Conservation (phyloP, 2,329 filamentous ascomycete genomes). For the Magnaporthiopsis incrustans region DNA sequence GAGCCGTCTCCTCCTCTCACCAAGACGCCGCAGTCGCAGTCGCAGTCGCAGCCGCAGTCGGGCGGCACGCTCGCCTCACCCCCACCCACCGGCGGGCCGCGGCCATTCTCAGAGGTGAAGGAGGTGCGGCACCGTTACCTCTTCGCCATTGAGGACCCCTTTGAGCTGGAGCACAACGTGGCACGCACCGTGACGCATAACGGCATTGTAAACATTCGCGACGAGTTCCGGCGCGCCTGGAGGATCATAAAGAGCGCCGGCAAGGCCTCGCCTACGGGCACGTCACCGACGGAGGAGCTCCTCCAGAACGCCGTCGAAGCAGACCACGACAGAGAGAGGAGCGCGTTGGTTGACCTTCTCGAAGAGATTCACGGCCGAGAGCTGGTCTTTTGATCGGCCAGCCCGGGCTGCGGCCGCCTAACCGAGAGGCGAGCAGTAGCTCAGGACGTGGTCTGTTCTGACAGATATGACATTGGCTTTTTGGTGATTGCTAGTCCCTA, state of each 20-base stretch:
- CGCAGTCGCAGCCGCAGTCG: background rate
- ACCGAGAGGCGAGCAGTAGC: background rate
- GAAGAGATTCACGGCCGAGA: constrained; percentile 30
- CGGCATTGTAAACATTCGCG: constrained; percentile 72
- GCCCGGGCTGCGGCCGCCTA: background rate
- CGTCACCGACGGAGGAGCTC: constrained; percentile 36
- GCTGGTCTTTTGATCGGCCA: background rate
- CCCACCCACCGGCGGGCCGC: constrained; percentile 10
- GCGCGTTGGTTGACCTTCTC: constrained; percentile 28
- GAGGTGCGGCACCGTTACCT: constrained; percentile 75
- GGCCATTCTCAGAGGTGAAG: constrained; percentile 37
- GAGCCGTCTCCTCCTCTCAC: background rate
- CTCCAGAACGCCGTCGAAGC: constrained; percentile 39
- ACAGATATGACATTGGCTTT: background rate
- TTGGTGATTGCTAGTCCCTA: background rate
- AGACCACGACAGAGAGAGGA: constrained; percentile 24
- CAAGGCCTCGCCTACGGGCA: constrained; percentile 19
- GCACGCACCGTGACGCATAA: constrained; percentile 77
- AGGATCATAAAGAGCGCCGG: constrained; percentile 54
- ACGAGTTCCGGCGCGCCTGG: constrained; percentile 78
- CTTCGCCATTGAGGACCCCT: constrained; percentile 87
- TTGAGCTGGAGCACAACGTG: constrained; percentile 82
- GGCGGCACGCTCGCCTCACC: constrained; percentile 5
- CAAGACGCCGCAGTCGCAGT: background rate
- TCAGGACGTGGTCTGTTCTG: background rate